Conservation (phyloP, 2,329 filamentous ascomycete genomes). For the Colletotrichum cereale region DNA sequence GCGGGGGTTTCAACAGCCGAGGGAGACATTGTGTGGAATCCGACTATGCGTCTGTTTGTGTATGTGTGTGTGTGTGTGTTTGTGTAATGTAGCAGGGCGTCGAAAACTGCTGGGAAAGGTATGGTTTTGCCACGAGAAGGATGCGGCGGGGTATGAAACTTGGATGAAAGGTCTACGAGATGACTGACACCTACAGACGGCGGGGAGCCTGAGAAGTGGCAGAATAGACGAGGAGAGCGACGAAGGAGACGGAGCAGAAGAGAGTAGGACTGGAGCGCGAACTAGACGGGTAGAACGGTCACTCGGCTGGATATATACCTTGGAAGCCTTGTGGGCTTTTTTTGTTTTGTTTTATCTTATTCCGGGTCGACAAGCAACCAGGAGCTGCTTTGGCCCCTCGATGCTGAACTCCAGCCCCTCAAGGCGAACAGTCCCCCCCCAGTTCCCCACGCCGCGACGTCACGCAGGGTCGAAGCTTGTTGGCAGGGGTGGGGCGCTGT, state of each 20-base stretch:
- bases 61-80: background rate
- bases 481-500: constrained; percentile 35
- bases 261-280: constrained; percentile 3
- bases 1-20: constrained; percentile 48
- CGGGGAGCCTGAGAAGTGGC: constrained; percentile 1
- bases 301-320: constrained; percentile 31
- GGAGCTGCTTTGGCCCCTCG: constrained; percentile 15
- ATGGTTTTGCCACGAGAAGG: constrained; percentile 9
- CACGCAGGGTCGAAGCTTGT: constrained; percentile 43
- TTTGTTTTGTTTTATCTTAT: constrained; percentile 1
- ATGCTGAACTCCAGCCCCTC: constrained; percentile 33
- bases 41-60: background rate
- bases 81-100: constrained; percentile 11
- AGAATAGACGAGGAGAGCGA: background rate
- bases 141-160: constrained; percentile 21
- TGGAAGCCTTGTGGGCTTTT: constrained; percentile 9
- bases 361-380: constrained; percentile 14
- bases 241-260: constrained; percentile 14
- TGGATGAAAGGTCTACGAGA: constrained; percentile 16
- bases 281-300: constrained; percentile 10
- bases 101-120: background rate
- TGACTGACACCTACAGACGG: constrained; percentile 1
- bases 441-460: constrained; percentile 41
- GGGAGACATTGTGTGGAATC: constrained; percentile 49
- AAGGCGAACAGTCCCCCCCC: constrained; percentile 35